These are phyloP conservation scores for Backusella australiensis DNA, from an alignment of 192 early-diverging fungal species.

Conservation along the genomic window DNA sequence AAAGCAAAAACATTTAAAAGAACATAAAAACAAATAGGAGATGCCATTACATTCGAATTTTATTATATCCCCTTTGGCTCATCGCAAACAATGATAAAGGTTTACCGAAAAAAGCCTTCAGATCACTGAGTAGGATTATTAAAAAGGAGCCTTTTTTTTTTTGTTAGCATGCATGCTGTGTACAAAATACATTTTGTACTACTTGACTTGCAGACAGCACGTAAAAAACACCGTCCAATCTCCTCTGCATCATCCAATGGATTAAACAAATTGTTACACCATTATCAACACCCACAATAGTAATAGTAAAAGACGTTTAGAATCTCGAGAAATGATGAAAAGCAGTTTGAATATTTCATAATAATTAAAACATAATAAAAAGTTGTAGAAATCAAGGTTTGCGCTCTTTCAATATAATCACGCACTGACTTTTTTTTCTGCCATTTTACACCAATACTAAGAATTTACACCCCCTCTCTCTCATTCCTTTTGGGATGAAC, in stretches of 20 bases:
- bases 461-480: not conserved
- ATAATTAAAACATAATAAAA: conserved; percentile 33
- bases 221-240: conserved; percentile 84
- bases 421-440: conserved; percentile 83
- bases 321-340: not conserved
- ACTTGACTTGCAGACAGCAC: conserved; percentile 88
- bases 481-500: not conserved
- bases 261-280: conserved; percentile 96
- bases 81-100: not conserved
- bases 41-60: not conserved
- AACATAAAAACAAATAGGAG: not conserved
- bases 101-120: conserved; percentile 41
- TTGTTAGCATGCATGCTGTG: conserved; percentile 13
- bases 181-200: not conserved
- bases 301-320: not conserved
- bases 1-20: not conserved
- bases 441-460: conserved; percentile 81
- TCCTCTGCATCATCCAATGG: conserved; percentile 96
- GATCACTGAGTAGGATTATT: conserved; percentile 78
- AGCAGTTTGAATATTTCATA: not conserved
- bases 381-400: conserved; percentile 80
- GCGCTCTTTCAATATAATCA: conserved; percentile 91
- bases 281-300: not conserved
- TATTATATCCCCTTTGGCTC: not conserved
- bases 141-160: not conserved